Percentiles rank a stretch among this genome's conserved stretches.
Conservation (phyloP, 176 grass and related monocot species). For the Raddia guianensis region DNA sequence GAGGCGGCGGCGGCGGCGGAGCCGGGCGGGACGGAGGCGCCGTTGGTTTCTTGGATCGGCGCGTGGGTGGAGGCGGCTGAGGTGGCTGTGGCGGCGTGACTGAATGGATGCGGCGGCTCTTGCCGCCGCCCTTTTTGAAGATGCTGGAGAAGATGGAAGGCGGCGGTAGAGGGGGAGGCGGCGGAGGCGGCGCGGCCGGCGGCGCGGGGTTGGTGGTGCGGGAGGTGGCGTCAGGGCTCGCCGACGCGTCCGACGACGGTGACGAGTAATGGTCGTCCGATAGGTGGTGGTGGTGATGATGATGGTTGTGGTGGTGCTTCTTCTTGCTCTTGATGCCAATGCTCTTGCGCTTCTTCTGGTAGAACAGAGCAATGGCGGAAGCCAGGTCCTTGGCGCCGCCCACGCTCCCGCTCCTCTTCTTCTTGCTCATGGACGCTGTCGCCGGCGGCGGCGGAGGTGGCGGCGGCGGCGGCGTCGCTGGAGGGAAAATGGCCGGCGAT, state of each 20-base stretch:
- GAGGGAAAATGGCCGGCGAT: constrained; percentile 39
- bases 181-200: constrained; percentile 28
- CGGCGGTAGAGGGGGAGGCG: constrained; percentile 56
- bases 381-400: constrained; percentile 89
- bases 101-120: constrained; percentile 74
- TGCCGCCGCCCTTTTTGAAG: constrained; percentile 77
- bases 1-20: constrained; percentile 30
- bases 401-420: constrained; percentile 76
- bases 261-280: constrained; percentile 60
- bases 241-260: constrained; percentile 39
- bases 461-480: constrained; percentile 51
- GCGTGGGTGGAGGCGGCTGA: constrained; percentile 22
- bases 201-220: constrained; percentile 19
- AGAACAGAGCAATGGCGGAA: constrained; percentile 79
- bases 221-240: constrained; percentile 34
- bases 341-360: constrained; percentile 84
- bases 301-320: constrained; percentile 43
- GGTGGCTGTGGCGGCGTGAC: constrained; percentile 51
- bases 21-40: constrained; percentile 35
- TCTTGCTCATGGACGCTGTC: constrained; percentile 53
- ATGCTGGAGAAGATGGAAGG: constrained; percentile 76
- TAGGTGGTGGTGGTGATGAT: constrained; percentile 43
- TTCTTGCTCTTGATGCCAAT: constrained; percentile 64
- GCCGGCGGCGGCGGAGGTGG: constrained; percentile 38
- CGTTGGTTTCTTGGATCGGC: constrained; percentile 51